These are phyloP conservation scores for Didymella segeticola DNA, from an alignment of 2,329 filamentous ascomycete genomes.

Conservation along the genomic window DNA sequence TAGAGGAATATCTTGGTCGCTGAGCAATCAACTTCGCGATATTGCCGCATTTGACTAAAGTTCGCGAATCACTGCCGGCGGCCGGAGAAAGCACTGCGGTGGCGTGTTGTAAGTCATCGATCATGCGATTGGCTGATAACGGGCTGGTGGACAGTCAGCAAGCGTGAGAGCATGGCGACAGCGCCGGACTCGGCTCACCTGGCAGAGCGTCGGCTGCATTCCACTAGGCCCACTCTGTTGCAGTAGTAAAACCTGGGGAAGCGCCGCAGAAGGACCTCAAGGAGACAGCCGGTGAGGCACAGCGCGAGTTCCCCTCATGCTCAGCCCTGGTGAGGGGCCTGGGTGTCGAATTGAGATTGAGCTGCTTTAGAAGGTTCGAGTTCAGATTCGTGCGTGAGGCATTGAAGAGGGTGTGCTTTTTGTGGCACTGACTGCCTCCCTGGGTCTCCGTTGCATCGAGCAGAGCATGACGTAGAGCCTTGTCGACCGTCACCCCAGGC, in stretches of 20 bases:
- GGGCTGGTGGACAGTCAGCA: conserved; percentile 8
- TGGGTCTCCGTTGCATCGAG: neutral
- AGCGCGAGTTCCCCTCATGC: conserved; percentile 1
- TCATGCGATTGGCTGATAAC: conserved; percentile 8
- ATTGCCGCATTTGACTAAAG: conserved; percentile 17
- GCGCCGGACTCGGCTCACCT: conserved; percentile 1
- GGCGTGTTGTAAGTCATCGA: conserved; percentile 12
- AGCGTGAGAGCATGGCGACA: conserved; percentile 14
- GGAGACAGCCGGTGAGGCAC: neutral
- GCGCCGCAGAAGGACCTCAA: conserved; percentile 13
- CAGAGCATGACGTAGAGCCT: conserved; percentile 9
- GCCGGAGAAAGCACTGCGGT: conserved; percentile 18
- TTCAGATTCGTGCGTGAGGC: too few species aligned
- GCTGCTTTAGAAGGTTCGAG: neutral
- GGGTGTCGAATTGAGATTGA: neutral
- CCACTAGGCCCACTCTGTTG: conserved; percentile 11
- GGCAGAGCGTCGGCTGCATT: conserved; percentile 10
- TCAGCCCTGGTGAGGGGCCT: neutral
- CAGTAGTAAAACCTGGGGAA: conserved; percentile 21
- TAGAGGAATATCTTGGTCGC: conserved; percentile 4
- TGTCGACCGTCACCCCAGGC: neutral
- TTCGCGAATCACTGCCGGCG: conserved; percentile 15
- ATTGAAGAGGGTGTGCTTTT: neutral
- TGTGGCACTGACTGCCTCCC: neutral
- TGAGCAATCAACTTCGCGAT: conserved; percentile 19